A percentile compares a stretch with the other conserved stretches of the same genome.
Conservation (phyloP, 495 filamentous ascomycete genomes). For the Penicillium canariense region DNA sequence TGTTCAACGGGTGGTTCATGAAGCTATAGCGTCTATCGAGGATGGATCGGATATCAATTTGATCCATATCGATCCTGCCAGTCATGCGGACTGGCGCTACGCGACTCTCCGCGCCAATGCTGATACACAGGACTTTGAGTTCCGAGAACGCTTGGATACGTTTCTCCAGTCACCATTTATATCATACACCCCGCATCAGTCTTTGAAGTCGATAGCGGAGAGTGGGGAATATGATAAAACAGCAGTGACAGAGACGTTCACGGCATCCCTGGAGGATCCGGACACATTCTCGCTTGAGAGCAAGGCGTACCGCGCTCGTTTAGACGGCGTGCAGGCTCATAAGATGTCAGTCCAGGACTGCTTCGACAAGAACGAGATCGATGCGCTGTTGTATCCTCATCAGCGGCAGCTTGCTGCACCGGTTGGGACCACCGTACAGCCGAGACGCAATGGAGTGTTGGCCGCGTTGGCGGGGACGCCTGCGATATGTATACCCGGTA, state of each 20-base stretch:
- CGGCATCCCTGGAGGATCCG: slow-evolving; percentile 11
- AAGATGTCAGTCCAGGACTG: slow-evolving; percentile 44
- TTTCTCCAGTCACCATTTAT: slow-evolving; percentile 34
- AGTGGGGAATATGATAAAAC: slow-evolving; percentile 50
- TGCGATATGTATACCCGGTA: slow-evolving; percentile 58
- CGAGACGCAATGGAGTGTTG: slow-evolving; percentile 61
- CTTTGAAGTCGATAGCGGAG: slow-evolving; percentile 54
- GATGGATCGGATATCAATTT: slow-evolving; percentile 17
- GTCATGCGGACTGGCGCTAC: slow-evolving; percentile 48
- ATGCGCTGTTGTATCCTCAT: slow-evolving; percentile 64
- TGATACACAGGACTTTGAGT: slow-evolving; percentile 61
- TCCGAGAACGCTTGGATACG: slow-evolving; percentile 47
- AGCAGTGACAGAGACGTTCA: slow-evolving; percentile 47
- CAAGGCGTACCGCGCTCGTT: slow-evolving; percentile 39
- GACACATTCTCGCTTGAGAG: slow-evolving; percentile 42
- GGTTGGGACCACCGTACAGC: slow-evolving; percentile 53
- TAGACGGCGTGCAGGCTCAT: slow-evolving; percentile 46
- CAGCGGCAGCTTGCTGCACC: slow-evolving; percentile 62
- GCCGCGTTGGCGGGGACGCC: slow-evolving; percentile 63
- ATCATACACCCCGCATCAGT: slow-evolving; percentile 27
- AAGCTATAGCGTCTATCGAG: slow-evolving; percentile 31
- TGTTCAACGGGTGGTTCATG: slow-evolving; percentile 47
- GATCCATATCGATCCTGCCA: slow-evolving; percentile 39
- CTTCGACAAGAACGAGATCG: slow-evolving; percentile 48
- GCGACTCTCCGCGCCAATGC: slow-evolving; percentile 37